These are phyloP conservation scores for Fusarium sterilihyphosum DNA, from an alignment of 2,329 filamentous ascomycete species.

Conservation along the genomic window DNA sequence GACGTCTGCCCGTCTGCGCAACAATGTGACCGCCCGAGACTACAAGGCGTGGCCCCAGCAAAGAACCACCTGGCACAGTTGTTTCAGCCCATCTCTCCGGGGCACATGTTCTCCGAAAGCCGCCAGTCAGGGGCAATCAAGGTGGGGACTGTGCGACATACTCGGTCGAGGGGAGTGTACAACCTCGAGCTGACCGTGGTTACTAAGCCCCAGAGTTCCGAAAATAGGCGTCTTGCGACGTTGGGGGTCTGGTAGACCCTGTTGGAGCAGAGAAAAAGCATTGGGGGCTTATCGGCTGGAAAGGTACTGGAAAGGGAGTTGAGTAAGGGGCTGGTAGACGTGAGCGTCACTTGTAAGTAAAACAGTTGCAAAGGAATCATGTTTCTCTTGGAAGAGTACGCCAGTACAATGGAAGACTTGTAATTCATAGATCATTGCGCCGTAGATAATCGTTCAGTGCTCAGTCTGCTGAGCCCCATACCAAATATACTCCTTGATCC, in stretches of 20 bases:
- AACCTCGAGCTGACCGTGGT: constrained; percentile 42
- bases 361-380: background rate
- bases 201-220: constrained; percentile 30
- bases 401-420: background rate
- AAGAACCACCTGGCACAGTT: constrained; percentile 33
- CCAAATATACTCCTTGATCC: background rate
- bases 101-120: constrained; percentile 47
- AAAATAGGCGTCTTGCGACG: constrained; percentile 8
- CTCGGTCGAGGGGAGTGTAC: constrained; percentile 45
- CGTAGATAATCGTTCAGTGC: background rate
- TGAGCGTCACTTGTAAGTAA: background rate
- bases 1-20: constrained; percentile 56
- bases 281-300: background rate
- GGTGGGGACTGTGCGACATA: constrained; percentile 45
- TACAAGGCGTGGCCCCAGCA: constrained; percentile 56
- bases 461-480: background rate
- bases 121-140: constrained; percentile 49
- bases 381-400: background rate
- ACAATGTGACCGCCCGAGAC: constrained; percentile 60
- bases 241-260: background rate
- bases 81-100: constrained; percentile 8
- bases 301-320: background rate
- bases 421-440: constrained; percentile 2
- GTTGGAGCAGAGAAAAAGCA: background rate
- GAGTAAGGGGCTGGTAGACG: background rate